Conservation (phyloP, 495 filamentous ascomycete species). For the Neurospora sp. region DNA sequence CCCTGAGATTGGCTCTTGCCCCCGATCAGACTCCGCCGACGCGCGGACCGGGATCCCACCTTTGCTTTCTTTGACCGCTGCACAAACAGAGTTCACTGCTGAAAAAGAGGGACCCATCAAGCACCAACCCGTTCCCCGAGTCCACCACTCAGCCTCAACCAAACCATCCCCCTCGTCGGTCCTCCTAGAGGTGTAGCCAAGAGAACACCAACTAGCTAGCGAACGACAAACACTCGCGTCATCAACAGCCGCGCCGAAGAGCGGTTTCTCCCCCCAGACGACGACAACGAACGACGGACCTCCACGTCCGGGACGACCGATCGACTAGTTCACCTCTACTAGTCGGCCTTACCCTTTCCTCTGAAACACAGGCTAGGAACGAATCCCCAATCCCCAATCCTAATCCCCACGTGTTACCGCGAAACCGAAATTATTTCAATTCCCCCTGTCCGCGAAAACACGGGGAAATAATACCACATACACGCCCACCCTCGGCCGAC, state of each 20-base stretch:
- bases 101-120: neutral
- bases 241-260: neutral
- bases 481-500: neutral
- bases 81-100: neutral
- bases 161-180: neutral
- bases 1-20: neutral
- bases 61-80: neutral
- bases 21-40: neutral
- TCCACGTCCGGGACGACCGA: neutral
- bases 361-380: neutral
- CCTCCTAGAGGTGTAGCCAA: neutral
- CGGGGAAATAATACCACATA: neutral
- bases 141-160: neutral
- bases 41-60: neutral
- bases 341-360: neutral
- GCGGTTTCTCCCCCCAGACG: neutral
- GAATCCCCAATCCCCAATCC: neutral
- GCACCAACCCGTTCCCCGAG: neutral
- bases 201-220: neutral
- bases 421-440: conserved; percentile 1
- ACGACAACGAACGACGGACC: neutral
- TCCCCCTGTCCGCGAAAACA: neutral
- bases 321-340: neutral
- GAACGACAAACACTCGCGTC: neutral
- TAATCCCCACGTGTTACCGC: neutral